Evolutionary conservation across 495 filamentous ascomycete genomes (phyloP).

Genomic region (Penicillium silybi): DNA sequence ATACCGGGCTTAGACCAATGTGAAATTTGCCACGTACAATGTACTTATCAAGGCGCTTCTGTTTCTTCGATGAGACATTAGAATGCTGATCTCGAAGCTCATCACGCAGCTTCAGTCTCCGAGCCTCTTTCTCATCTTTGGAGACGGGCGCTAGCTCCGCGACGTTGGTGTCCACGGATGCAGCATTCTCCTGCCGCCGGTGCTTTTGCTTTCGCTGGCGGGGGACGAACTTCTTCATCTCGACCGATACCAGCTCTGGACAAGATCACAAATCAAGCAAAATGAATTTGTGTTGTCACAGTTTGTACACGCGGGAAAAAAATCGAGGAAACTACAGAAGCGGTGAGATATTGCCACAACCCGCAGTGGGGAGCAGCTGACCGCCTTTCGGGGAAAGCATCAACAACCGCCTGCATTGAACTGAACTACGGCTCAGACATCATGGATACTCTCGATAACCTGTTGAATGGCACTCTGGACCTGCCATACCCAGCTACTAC

Average conservation of each 20-base stretch:
- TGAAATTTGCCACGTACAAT: slow-evolving; percentile 53
- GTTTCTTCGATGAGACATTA: slow-evolving; percentile 87
- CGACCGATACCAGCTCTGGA: slow-evolving; percentile 13
- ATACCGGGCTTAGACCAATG: not conserved
- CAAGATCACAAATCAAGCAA: slow-evolving; percentile 12
- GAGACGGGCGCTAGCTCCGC: slow-evolving; percentile 64
- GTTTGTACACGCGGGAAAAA: slow-evolving; percentile 14
- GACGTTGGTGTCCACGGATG: slow-evolving; percentile 62
- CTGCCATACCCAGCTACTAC: slow-evolving; percentile 74
- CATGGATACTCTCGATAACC: slow-evolving; percentile 33
- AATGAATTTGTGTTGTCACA: slow-evolving; percentile 13
- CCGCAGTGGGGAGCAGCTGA: slow-evolving; percentile 16
- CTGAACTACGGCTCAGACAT: not conserved
- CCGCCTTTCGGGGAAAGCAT: slow-evolving; percentile 13
- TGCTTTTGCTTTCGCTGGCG: slow-evolving; percentile 74
- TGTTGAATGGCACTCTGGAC: slow-evolving; percentile 32
- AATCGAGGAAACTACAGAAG: slow-evolving; percentile 16
- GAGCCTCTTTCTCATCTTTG: slow-evolving; percentile 64
- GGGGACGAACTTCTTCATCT: slow-evolving; percentile 74
- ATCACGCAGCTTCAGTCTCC: slow-evolving; percentile 64
- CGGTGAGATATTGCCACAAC: slow-evolving; percentile 21
- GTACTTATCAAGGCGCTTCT: slow-evolving; percentile 93
- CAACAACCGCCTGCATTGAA: slow-evolving; percentile 3
- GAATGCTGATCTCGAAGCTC: slow-evolving; percentile 54
- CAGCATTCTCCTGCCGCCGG: slow-evolving; percentile 34